Percentiles rank a stretch among this genome's conserved stretches.
Conservation (phyloP, 2,329 filamentous ascomycete species). For the Davidsoniella virescens region DNA sequence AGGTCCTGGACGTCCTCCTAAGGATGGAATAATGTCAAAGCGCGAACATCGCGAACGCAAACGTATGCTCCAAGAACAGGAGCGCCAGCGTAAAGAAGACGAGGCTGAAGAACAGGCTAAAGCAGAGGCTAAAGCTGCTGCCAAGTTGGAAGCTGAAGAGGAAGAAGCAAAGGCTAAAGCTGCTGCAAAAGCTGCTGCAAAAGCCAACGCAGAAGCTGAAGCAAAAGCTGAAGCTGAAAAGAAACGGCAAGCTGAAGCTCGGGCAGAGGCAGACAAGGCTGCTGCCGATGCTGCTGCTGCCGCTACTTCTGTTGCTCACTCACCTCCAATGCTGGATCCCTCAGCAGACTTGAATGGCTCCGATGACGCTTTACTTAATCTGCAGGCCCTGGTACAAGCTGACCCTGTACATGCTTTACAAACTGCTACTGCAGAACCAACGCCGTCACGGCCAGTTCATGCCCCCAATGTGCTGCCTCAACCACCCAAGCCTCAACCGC, state of each 20-base stretch:
- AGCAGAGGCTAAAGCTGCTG: not conserved
- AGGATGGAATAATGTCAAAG: constrained; percentile 73
- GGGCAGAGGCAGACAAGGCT: not conserved
- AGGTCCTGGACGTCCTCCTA: constrained; percentile 65
- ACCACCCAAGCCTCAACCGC: not conserved
- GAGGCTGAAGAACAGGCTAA: not conserved
- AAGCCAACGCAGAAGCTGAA: not conserved
- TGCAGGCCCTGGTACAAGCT: constrained; percentile 10
- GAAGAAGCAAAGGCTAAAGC: not conserved
- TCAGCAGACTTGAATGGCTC: not conserved
- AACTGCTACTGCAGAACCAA: not conserved
- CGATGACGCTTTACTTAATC: constrained; percentile 5
- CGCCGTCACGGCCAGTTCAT: not conserved
- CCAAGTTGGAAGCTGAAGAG: not conserved
- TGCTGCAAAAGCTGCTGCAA: not conserved
- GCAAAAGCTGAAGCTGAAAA: not conserved
- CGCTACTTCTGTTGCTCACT: not conserved
- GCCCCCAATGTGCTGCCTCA: constrained; percentile 1
- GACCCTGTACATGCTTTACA: constrained; percentile 1
- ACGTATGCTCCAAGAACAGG: constrained; percentile 29
- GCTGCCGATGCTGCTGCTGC: not conserved
- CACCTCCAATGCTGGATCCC: not conserved
- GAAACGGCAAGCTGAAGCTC: not conserved
- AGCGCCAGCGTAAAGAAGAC: constrained; percentile 17
- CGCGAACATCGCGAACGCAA: constrained; percentile 50